Conservation (phyloP, 2,329 filamentous ascomycete species). For the Trichoderma lentiforme region DNA sequence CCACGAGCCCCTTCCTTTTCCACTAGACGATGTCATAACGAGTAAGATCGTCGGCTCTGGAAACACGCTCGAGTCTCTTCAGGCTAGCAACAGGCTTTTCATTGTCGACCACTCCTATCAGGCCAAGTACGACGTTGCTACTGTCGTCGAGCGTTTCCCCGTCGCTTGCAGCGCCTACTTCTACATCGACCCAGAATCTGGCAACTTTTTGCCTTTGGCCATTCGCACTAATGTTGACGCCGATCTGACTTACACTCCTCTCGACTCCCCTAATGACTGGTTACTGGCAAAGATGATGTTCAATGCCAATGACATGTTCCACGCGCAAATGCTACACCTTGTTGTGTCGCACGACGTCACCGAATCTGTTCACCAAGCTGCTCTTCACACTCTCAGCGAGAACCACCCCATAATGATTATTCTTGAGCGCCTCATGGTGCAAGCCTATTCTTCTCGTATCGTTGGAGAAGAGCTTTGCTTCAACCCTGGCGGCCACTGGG, state of each 20-base stretch:
- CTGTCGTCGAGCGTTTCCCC: slow-evolving; percentile 29
- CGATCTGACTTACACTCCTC: slow-evolving; percentile 42
- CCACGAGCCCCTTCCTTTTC: slow-evolving; percentile 37
- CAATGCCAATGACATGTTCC: slow-evolving; percentile 47
- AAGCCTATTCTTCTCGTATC: slow-evolving; percentile 22
- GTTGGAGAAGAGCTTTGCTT: slow-evolving; percentile 27
- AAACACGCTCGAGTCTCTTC: slow-evolving; percentile 31
- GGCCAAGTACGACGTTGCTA: background rate
- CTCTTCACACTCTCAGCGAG: slow-evolving; percentile 43
- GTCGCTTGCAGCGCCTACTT: slow-evolving; percentile 46
- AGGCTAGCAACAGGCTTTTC: slow-evolving; percentile 39
- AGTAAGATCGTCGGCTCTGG: slow-evolving; percentile 30
- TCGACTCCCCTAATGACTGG: slow-evolving; percentile 45
- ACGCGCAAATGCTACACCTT: slow-evolving; percentile 43
- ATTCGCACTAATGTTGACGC: slow-evolving; percentile 43
- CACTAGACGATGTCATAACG: slow-evolving; percentile 30
- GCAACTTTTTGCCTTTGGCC: slow-evolving; percentile 46
- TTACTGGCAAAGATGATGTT: slow-evolving; percentile 49
- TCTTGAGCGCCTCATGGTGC: slow-evolving; percentile 33
- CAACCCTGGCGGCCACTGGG: slow-evolving; percentile 27
- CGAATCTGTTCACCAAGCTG: slow-evolving; percentile 44
- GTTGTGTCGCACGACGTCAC: slow-evolving; percentile 41
- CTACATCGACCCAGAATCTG: slow-evolving; percentile 39
- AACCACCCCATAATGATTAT: slow-evolving; percentile 43
- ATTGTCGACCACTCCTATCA: slow-evolving; percentile 32